Base-by-base conservation (phyloP, 2,329 filamentous ascomycete genomes). In the Didymella sp. region DNA sequence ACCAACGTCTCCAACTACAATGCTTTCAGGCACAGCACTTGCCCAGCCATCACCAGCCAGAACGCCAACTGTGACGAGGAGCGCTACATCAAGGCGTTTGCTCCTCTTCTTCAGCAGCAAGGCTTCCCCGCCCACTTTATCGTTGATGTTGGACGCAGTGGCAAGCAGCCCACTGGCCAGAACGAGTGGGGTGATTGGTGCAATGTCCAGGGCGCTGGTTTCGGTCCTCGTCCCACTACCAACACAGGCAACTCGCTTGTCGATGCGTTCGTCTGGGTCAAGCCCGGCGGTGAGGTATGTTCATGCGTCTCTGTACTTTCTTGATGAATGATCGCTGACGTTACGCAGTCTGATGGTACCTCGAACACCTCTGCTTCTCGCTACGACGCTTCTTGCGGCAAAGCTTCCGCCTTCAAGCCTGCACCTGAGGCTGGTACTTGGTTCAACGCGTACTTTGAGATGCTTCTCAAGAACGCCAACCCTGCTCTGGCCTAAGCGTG, bases 261-360 rank as follows among this genome's bases (percentile, higher is more conserved):
- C 30, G 88, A 90, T 71, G 86, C 87, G 37, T 87, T 89, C 62
- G 87, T 89, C 55, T 89, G 87, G 87, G 78, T 89, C 64, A 90
- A 89, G 81, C 87, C 87, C 4, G 87, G 87, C 61, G 81, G 81
- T 51, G 82, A 84, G 59, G 67, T 69, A 60, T 13, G 9, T 28
- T 19, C 8, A 1, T 4, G 15, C 13, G 11, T 8, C 13, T n/a
- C 13, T n/a, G 13, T 24, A 6, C 4, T 15, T 15, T 24, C 6
- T 42, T 21, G 17, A 15, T 44, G 11, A 12, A 37, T 22, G 3
- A 2, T 17, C 17, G 35, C 43, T 59, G 30, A 59, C 51, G 40
- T 12, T 5, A 15, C 7, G 6, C 35, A 69, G 68, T 71, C 65
- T 52, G 81, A 84, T 56, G 81, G 81, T 53, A 83, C 81, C 0